phyloP scores from a whole-genome alignment of 768 basidiomycete species.

The Amanita pallidorosea region DNA sequence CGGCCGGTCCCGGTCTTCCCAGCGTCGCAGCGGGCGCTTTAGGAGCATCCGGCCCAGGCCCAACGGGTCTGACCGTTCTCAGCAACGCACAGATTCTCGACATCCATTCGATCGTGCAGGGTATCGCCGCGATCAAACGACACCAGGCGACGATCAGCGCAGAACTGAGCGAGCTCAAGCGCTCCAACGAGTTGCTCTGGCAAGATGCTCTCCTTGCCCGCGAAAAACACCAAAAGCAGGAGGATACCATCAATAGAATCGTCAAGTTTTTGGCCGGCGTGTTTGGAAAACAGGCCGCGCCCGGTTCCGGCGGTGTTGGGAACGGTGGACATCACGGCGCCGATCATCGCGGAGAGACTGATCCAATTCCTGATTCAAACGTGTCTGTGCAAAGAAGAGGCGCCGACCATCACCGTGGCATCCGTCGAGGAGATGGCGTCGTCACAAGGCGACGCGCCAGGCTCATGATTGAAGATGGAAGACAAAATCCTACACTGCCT shows the following conservation, averaged over 20 bases:
- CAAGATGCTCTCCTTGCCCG: conserved; percentile 75
- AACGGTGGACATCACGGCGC: conserved; percentile 15
- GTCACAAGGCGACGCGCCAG: conserved; percentile 41
- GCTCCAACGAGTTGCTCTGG: conserved; percentile 86
- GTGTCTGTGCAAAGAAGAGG: conserved; percentile 1
- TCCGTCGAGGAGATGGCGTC: conserved; percentile 16
- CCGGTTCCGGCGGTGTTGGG: conserved; percentile 19
- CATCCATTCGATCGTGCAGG: conserved; percentile 67
- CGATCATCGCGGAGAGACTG: conserved; percentile 18
- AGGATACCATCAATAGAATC: conserved; percentile 93
- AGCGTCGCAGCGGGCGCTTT: neutral
- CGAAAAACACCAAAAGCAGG: conserved; percentile 80
- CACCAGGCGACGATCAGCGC: conserved; percentile 89
- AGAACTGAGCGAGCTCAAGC: conserved; percentile 82
- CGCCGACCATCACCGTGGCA: neutral
- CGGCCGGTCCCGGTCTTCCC: neutral
- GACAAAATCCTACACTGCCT: neutral
- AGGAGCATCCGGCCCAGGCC: neutral
- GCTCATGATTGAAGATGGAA: conserved; percentile 56
- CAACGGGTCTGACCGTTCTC: conserved; percentile 13
- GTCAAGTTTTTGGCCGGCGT: conserved; percentile 91
- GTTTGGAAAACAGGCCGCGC: conserved; percentile 50
- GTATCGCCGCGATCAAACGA: conserved; percentile 79
- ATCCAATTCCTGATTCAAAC: conserved; percentile 10
- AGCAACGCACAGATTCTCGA: conserved; percentile 54